Conservation (phyloP, 805 yeast species). For the Tetrapisispora phaffii region DNA sequence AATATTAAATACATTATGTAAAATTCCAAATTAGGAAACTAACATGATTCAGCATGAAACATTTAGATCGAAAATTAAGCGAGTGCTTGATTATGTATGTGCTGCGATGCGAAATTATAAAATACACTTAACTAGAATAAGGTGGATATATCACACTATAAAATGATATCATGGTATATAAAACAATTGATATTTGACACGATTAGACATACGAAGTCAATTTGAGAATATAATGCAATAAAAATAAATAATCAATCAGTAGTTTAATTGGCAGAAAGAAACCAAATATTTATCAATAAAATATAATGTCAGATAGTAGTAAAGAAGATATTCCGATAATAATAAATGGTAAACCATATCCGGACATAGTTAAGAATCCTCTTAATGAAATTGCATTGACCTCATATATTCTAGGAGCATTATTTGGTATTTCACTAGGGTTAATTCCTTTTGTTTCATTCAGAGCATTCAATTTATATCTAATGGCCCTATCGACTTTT, state of each 20-base stretch:
- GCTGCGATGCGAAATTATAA: too few species aligned
- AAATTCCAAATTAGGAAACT: constrained; percentile 1
- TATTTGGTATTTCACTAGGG: constrained; percentile 34
- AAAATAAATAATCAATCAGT: too few species aligned
- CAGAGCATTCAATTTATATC: constrained; percentile 37
- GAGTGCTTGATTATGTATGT: too few species aligned
- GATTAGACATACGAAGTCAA: too few species aligned
- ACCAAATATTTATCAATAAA: background rate
- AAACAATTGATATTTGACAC: too few species aligned
- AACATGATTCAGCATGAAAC: constrained; percentile 2
- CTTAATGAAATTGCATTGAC: constrained; percentile 37
- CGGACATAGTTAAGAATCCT: constrained; percentile 34
- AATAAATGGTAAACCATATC: constrained; percentile 10
- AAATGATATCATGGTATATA: too few species aligned
- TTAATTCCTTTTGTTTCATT: constrained; percentile 22
- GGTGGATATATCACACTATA: too few species aligned
- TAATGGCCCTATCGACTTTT: constrained; percentile 47
- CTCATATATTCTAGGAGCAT: constrained; percentile 35
- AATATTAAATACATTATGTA: background rate
- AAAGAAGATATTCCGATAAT: constrained; percentile 1
- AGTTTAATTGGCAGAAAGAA: background rate
- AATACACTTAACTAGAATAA: too few species aligned
- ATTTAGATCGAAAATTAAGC: background rate
- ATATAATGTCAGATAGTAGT: background rate
- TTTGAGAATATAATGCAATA: too few species aligned